A percentile compares a stretch with the other conserved stretches of the same genome.
Conservation (phyloP, 2,329 filamentous ascomycete genomes). For the Trichoderma asperellum region DNA sequence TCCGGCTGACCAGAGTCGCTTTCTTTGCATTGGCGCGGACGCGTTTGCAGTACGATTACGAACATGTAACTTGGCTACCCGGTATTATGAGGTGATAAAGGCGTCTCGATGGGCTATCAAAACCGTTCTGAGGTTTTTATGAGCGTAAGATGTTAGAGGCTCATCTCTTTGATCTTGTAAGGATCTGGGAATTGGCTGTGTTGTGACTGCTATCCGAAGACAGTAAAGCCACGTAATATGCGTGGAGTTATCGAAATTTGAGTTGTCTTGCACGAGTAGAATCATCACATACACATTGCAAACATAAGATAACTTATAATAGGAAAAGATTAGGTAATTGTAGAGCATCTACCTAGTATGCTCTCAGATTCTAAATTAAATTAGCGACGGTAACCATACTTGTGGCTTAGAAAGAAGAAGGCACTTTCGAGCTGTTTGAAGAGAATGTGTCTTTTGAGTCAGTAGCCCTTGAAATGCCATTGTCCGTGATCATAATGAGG, state of each 20-base stretch:
- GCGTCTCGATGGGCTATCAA: neutral
- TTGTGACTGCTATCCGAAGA: neutral
- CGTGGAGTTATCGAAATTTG: neutral
- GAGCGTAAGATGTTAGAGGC: neutral
- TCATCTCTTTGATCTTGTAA: neutral
- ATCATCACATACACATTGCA: neutral
- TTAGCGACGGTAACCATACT: too few relatives aligned
- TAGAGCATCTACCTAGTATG: neutral
- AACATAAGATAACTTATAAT: neutral
- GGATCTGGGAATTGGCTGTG: neutral
- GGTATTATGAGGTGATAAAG: neutral
- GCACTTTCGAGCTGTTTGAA: neutral
- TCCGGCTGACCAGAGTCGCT: neutral
- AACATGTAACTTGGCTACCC: neutral
- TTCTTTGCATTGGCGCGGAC: neutral
- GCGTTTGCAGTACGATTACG: neutral
- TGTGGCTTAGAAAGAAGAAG: too few relatives aligned
- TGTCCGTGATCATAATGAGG: neutral
- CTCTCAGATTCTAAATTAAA: neutral
- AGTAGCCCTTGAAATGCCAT: neutral
- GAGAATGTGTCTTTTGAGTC: neutral
- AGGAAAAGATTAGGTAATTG: neutral
- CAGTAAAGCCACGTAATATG: neutral
- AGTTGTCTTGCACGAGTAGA: neutral
- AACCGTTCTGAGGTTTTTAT: neutral